A percentile compares a stretch with the other conserved stretches of the same genome.
These are phyloP conservation scores for Teratosphaeria nubilosa DNA, from an alignment of 2,329 filamentous ascomycete genomes.

Conservation along the genomic window DNA sequence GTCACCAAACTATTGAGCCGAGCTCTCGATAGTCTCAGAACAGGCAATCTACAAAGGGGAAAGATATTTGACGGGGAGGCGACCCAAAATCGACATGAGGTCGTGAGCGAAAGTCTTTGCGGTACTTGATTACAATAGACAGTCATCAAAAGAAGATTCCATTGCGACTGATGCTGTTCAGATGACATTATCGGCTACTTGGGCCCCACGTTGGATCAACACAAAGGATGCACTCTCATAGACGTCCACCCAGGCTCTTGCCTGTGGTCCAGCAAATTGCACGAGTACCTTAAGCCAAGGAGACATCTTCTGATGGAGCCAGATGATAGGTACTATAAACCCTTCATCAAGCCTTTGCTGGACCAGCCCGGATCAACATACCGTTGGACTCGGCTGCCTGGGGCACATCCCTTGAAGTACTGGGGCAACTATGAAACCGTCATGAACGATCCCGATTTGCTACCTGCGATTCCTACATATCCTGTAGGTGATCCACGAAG, in stretches of 20 bases:
- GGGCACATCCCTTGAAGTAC: conserved; percentile 11
- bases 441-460: conserved; percentile 36
- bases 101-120: conserved; percentile 22
- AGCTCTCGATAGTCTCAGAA: not conserved
- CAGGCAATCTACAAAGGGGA: not conserved
- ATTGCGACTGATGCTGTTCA: conserved; percentile 19
- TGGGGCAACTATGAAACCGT: conserved; percentile 39
- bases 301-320: conserved; percentile 77
- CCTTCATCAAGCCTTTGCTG: conserved; percentile 46
- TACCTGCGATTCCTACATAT: conserved; percentile 45
- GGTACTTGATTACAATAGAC: conserved; percentile 24
- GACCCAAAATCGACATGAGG: conserved; percentile 3
- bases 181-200: conserved; percentile 63
- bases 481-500: conserved; percentile 30
- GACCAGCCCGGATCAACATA: conserved; percentile 32
- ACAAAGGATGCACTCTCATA: conserved; percentile 72
- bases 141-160: not conserved
- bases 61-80: not conserved
- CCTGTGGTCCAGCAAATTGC: conserved; percentile 67
- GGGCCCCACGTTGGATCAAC: conserved; percentile 55
- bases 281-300: conserved; percentile 65
- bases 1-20: not conserved
- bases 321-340: conserved; percentile 46
- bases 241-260: conserved; percentile 77
- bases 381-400: conserved; percentile 34